phyloP scores from a whole-genome alignment of 129 eudicot species.

The Chrysanthemum seticuspe region DNA sequence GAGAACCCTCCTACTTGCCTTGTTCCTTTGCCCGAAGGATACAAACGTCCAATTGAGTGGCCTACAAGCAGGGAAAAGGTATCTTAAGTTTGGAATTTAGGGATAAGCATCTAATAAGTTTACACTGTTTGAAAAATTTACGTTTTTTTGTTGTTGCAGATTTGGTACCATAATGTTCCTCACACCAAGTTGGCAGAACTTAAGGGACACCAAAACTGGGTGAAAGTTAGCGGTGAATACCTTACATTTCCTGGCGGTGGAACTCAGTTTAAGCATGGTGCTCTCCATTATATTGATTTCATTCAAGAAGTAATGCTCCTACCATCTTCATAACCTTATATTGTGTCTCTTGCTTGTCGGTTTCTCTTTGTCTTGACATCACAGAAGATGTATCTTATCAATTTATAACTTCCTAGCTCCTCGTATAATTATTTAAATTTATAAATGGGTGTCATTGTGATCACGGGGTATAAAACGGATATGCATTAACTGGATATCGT shows the following conservation, averaged over 20 bases:
- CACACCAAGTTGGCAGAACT: constrained; percentile 74
- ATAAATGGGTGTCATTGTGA: background rate
- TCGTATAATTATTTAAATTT: background rate
- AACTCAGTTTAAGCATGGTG: constrained; percentile 93
- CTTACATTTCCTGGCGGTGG: constrained; percentile 98
- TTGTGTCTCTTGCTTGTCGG: background rate
- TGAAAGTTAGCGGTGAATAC: constrained; percentile 80
- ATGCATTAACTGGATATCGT: background rate
- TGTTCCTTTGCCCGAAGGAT: constrained; percentile 89
- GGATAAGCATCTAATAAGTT: background rate
- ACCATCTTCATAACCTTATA: constrained; percentile 9
- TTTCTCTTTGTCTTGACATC: background rate
- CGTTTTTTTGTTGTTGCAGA: constrained; percentile 41
- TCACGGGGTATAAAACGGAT: background rate
- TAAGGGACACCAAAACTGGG: constrained; percentile 98
- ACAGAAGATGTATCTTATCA: background rate
- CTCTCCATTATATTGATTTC: constrained; percentile 88
- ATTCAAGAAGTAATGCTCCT: constrained; percentile 58
- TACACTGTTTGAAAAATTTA: background rate
- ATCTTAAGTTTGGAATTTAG: constrained; percentile 13
- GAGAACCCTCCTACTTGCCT: constrained; percentile 83
- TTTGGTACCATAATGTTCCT: constrained; percentile 90
- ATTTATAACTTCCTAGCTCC: background rate
- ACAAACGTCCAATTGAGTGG: constrained; percentile 71
- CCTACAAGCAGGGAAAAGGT: constrained; percentile 95